phyloP scores from a whole-genome alignment of 306 rosid genomes.

The Notholithocarpus densiflorus region DNA sequence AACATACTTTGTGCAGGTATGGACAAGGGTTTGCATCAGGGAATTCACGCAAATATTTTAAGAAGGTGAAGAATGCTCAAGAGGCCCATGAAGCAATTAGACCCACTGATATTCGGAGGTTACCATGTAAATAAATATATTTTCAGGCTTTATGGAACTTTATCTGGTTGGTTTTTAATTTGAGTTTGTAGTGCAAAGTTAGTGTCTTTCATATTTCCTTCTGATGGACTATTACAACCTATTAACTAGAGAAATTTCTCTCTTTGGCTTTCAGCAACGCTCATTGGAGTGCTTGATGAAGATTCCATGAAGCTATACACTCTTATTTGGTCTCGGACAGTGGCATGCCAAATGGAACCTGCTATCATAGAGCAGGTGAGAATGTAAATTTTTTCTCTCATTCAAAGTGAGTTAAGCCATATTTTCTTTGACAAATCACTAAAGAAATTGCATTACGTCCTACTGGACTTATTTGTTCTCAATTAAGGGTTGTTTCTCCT shows the following conservation, averaged over 20 bases:
- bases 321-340: constrained; percentile 85
- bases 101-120: constrained; percentile 75
- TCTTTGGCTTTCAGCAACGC: constrained; percentile 58
- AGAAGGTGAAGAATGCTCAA: constrained; percentile 98
- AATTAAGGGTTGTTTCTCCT: constrained; percentile 8
- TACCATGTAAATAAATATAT: constrained; percentile 63
- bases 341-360: constrained; percentile 95
- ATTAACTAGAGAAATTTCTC: constrained; percentile 23
- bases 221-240: constrained; percentile 14
- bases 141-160: constrained; percentile 10
- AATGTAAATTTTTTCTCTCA: constrained; percentile 4
- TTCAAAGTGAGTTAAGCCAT: background rate
- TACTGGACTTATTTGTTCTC: background rate
- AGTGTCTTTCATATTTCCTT: constrained; percentile 16
- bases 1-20: constrained; percentile 58
- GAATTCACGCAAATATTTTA: constrained; percentile 64
- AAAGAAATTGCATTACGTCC: background rate
- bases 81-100: constrained; percentile 99
- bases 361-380: constrained; percentile 71
- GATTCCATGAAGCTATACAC: constrained; percentile 78
- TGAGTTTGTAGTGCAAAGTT: constrained; percentile 11
- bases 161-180: constrained; percentile 1
- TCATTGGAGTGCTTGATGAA: constrained; percentile 66
- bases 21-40: constrained; percentile 66
- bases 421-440: background rate